phyloP scores from a whole-genome alignment of 495 filamentous ascomycete genomes.

The Penicillium herquei region DNA sequence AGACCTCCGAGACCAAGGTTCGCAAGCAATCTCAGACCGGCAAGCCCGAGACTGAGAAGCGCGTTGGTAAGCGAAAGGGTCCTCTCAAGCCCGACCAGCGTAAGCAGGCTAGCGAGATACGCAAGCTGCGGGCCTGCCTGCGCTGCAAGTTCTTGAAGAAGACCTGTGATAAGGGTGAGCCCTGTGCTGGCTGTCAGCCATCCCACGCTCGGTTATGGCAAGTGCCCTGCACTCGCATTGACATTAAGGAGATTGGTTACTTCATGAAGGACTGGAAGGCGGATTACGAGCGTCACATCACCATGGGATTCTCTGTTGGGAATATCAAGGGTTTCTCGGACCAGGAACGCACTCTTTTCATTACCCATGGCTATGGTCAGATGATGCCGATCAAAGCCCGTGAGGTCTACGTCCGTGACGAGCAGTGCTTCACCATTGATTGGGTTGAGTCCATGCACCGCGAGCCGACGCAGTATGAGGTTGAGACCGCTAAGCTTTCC shows the following conservation, averaged over 20 bases:
- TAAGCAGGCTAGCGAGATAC: slow-evolving; percentile 90
- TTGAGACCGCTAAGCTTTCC: slow-evolving; percentile 79
- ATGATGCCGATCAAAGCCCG: slow-evolving; percentile 84
- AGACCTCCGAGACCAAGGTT: slow-evolving; percentile 76
- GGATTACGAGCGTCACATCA: slow-evolving; percentile 86
- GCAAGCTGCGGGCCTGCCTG: slow-evolving; percentile 86
- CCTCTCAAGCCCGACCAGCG: slow-evolving; percentile 90
- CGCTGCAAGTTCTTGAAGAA: slow-evolving; percentile 99
- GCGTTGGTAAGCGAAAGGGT: slow-evolving; percentile 80
- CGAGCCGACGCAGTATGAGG: slow-evolving; percentile 73
- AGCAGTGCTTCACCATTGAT: slow-evolving; percentile 86
- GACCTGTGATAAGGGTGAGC: slow-evolving; percentile 93
- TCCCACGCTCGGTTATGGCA: slow-evolving; percentile 92
- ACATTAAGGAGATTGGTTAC: slow-evolving; percentile 94
- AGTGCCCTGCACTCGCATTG: slow-evolving; percentile 91
- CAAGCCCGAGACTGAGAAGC: slow-evolving; percentile 85
- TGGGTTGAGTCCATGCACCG: slow-evolving; percentile 79
- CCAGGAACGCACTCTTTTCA: slow-evolving; percentile 73
- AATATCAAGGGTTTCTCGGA: slow-evolving; percentile 91
- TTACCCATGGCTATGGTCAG: slow-evolving; percentile 88
- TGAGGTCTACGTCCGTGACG: slow-evolving; percentile 85
- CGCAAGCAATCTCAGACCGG: slow-evolving; percentile 67
- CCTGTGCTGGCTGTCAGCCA: slow-evolving; percentile 87
- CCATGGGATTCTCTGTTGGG: slow-evolving; percentile 79
- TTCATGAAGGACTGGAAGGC: slow-evolving; percentile 99